A percentile compares a stretch with the other conserved stretches of the same genome.
Evolutionary conservation across 2,329 filamentous ascomycete species (phyloP).

Genomic region (Neocucurbitaria cava): DNA sequence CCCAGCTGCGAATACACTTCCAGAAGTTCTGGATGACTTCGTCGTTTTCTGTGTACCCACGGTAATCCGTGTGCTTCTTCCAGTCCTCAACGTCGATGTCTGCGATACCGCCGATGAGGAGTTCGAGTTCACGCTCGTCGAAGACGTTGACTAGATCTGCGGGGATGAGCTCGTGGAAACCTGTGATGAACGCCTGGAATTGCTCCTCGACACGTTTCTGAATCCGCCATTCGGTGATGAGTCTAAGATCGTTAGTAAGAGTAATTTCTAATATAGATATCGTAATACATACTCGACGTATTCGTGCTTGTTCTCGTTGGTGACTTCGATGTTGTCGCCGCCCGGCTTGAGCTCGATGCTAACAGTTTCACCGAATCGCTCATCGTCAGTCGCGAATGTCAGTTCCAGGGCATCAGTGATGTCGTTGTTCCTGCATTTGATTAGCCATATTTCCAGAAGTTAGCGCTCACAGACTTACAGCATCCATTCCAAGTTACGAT

Average conservation of each 20-base stretch:
- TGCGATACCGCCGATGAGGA: slow-evolving; percentile 98
- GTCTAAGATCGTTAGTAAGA: slow-evolving; percentile 52
- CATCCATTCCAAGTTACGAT: slow-evolving; percentile 96
- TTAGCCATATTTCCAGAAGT: slow-evolving; percentile 5
- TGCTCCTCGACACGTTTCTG: slow-evolving; percentile 98
- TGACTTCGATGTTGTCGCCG: slow-evolving; percentile 92
- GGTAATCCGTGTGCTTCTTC: slow-evolving; percentile 99
- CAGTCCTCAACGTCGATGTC: slow-evolving; percentile 99
- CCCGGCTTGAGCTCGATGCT: slow-evolving; percentile 92
- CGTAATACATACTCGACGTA: slow-evolving; percentile 79
- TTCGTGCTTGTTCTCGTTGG: slow-evolving; percentile 98
- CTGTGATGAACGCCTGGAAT: slow-evolving; percentile 96
- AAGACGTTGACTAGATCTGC: slow-evolving; percentile 98
- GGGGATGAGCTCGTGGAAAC: slow-evolving; percentile 97
- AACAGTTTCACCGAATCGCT: slow-evolving; percentile 92
- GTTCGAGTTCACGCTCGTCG: slow-evolving; percentile 94
- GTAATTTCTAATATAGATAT: neutral
- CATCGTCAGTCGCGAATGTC: slow-evolving; percentile 96
- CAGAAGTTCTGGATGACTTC: slow-evolving; percentile 99
- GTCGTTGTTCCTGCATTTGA: slow-evolving; percentile 75
- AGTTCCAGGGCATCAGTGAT: slow-evolving; percentile 94
- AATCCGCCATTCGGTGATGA: slow-evolving; percentile 99
- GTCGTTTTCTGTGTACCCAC: slow-evolving; percentile 96
- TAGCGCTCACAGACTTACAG: slow-evolving; percentile 58
- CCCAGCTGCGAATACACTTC: slow-evolving; percentile 96